Conservation (phyloP, 768 basidiomycete genomes). For the Boletus rex-veris region DNA sequence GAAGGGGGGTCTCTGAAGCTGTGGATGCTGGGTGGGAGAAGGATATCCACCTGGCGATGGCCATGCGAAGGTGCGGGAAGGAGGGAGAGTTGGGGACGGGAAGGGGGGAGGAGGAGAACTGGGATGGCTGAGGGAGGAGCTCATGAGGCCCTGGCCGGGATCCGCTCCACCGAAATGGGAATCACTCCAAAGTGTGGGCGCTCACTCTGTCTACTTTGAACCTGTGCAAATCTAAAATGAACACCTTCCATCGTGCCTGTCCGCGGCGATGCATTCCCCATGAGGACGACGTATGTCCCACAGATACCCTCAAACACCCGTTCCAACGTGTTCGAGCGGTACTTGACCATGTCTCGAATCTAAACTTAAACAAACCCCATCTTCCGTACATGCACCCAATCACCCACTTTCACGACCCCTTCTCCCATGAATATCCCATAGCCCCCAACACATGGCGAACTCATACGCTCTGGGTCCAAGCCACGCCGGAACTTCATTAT, state of each 20-base stretch:
- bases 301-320: too few species aligned
- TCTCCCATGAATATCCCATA: slow-evolving; percentile 52
- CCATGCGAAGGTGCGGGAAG: slow-evolving; percentile 18
- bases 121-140: neutral
- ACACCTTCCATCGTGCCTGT: too few species aligned
- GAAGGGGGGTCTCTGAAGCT: slow-evolving; percentile 24
- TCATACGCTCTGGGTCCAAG: slow-evolving; percentile 45
- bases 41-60: slow-evolving; percentile 39
- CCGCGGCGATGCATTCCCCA: neutral
- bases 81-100: neutral
- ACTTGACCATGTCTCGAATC: neutral
- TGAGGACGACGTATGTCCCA: too few species aligned
- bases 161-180: neutral
- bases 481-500: slow-evolving; percentile 70
- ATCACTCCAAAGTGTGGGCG: neutral
- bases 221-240: neutral
- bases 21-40: slow-evolving; percentile 31
- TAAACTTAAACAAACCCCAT: slow-evolving; percentile 29
- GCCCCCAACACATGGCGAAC: slow-evolving; percentile 63
- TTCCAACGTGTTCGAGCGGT: too few species aligned
- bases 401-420: slow-evolving; percentile 61
- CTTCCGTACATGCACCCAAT: slow-evolving; percentile 50
- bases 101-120: neutral
- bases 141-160: neutral
- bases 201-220: neutral